phyloP scores from a whole-genome alignment of 352 stramenopile genomes.

The Phytophthora meadii region DNA sequence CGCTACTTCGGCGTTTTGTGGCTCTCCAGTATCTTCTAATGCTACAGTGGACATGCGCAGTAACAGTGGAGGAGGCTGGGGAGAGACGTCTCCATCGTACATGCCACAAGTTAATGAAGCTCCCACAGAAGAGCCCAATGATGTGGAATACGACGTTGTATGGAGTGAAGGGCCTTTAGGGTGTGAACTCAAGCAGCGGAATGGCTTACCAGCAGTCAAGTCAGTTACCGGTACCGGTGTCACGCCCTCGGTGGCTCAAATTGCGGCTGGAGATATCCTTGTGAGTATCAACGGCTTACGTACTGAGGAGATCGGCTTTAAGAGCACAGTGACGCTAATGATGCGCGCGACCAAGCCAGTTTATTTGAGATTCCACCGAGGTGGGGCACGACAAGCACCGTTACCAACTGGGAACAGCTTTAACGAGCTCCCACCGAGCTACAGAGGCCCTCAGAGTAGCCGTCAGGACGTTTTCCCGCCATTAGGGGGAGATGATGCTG shows the following conservation, averaged over 20 bases:
- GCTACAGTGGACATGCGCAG: conserved; percentile 38
- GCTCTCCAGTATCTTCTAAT: conserved; percentile 39
- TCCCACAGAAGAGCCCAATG: conserved; percentile 27
- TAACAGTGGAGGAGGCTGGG: conserved; percentile 31
- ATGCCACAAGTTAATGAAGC: conserved; percentile 32
- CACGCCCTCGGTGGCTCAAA: conserved; percentile 73
- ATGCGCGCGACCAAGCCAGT: conserved; percentile 80
- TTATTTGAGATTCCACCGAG: conserved; percentile 70
- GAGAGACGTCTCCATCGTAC: conserved; percentile 12
- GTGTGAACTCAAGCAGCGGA: conserved; percentile 78
- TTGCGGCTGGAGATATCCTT: conserved; percentile 70
- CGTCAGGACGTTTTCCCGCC: conserved; percentile 3
- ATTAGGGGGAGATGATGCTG: conserved; percentile 16
- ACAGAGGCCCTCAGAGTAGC: conserved; percentile 16
- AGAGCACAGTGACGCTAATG: conserved; percentile 76
- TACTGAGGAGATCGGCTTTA: conserved; percentile 83
- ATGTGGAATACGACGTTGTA: conserved; percentile 78
- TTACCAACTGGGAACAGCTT: conserved; percentile 27
- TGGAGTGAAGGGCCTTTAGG: conserved; percentile 77
- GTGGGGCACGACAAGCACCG: conserved; percentile 33
- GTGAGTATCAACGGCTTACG: conserved; percentile 75
- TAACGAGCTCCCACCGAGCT: conserved; percentile 23
- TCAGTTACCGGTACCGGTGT: conserved; percentile 64
- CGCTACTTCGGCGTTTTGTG: conserved; percentile 34
- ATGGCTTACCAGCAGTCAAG: conserved; percentile 73